phyloP scores from a whole-genome alignment of 768 basidiomycete genomes.

The Pleurotus cornucopiae region DNA sequence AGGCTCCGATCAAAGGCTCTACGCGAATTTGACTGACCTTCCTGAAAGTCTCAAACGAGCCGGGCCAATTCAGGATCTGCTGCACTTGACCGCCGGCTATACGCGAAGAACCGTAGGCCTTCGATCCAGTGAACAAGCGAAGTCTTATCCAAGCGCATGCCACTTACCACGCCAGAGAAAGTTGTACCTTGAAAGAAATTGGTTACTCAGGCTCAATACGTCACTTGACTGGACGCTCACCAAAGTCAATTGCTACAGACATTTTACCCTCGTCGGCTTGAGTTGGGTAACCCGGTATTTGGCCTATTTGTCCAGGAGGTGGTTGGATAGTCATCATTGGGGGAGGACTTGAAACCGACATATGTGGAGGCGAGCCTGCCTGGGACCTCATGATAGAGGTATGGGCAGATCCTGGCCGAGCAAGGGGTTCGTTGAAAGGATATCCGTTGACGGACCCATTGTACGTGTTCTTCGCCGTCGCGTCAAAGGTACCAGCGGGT shows the following conservation, averaged over 20 bases:
- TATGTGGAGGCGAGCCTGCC: slow-evolving; percentile 18
- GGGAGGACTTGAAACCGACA: slow-evolving; percentile 18
- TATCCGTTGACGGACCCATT: slow-evolving; percentile 23
- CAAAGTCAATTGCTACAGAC: slow-evolving; percentile 82
- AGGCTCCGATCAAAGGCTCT: background rate
- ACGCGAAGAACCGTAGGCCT: slow-evolving; percentile 87
- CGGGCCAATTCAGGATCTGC: slow-evolving; percentile 85
- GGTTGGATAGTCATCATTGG: slow-evolving; percentile 17
- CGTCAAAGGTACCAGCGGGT: slow-evolving; percentile 10
- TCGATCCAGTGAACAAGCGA: slow-evolving; percentile 10
- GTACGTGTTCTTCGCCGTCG: slow-evolving; percentile 16
- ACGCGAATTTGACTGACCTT: slow-evolving; percentile 40
- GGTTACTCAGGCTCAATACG: no score
- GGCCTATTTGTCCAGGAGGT: slow-evolving; percentile 12
- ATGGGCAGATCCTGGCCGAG: slow-evolving; percentile 28
- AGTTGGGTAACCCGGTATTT: slow-evolving; percentile 15
- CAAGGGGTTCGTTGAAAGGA: slow-evolving; percentile 21
- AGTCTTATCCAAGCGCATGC: background rate
- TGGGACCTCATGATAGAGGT: slow-evolving; percentile 12
- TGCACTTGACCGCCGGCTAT: slow-evolving; percentile 76
- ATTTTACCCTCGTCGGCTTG: slow-evolving; percentile 67
- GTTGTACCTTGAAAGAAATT: slow-evolving; percentile 58
- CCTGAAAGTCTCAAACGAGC: slow-evolving; percentile 80
- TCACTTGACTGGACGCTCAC: slow-evolving; percentile 31
- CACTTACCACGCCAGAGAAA: slow-evolving; percentile 80